These are phyloP conservation scores for Hygrophila difformis DNA, from an alignment of 257 asterid species.

Conservation along the genomic window DNA sequence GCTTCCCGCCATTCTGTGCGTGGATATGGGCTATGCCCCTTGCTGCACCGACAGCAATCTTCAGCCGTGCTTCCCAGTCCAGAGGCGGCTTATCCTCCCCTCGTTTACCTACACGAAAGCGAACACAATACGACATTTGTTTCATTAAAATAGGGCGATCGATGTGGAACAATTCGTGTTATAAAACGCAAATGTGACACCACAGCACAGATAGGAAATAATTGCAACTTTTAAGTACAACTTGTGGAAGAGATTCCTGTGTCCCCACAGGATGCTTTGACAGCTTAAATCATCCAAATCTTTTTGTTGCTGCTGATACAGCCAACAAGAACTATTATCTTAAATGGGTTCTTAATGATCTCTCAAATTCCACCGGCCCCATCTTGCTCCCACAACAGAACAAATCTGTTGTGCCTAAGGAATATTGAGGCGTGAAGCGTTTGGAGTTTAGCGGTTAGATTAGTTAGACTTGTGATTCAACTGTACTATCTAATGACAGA, in stretches of 20 bases:
- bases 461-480: slow-evolving; percentile 9
- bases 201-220: too few species aligned
- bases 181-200: too few species aligned
- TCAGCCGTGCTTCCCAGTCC: slow-evolving; percentile 70
- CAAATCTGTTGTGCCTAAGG: slow-evolving; percentile 12
- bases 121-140: too few species aligned
- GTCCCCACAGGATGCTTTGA: slow-evolving; percentile 38
- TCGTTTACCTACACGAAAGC: slow-evolving; percentile 53
- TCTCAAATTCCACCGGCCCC: slow-evolving; percentile 7
- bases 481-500: background rate
- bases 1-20: slow-evolving; percentile 50
- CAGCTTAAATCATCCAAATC: slow-evolving; percentile 22
- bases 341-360: slow-evolving; percentile 25
- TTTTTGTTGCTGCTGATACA: slow-evolving; percentile 16
- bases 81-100: slow-evolving; percentile 44
- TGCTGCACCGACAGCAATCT: slow-evolving; percentile 71
- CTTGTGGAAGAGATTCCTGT: slow-evolving; percentile 18
- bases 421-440: slow-evolving; percentile 4
- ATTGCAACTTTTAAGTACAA: too few species aligned
- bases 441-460: background rate
- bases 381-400: slow-evolving; percentile 12
- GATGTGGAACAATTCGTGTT: too few species aligned
- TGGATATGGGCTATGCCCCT: slow-evolving; percentile 78
- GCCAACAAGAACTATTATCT: slow-evolving; percentile 17
- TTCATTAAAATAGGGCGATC: too few species aligned